Conservation (phyloP, 2,329 filamentous ascomycete species). For the Sordariomycetes sp. region DNA sequence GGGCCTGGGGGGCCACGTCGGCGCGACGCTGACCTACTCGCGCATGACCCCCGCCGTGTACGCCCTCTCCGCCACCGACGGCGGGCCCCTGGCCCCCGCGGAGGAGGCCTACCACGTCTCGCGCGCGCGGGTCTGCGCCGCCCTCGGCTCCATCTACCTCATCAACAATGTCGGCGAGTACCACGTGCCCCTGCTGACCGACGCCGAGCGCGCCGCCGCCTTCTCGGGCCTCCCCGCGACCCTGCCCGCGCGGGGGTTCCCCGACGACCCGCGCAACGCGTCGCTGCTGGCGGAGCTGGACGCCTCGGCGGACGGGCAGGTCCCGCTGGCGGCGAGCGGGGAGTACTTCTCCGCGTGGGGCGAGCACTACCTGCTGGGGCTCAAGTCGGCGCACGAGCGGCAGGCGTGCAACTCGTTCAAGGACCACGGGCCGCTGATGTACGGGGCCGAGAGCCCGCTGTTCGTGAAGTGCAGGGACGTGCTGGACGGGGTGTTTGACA, state of each 20-base stretch:
- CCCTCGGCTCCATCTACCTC: conserved; percentile 31
- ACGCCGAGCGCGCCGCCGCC: conserved; percentile 5
- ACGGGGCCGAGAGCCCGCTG: conserved; percentile 36
- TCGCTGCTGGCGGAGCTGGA: conserved; percentile 39
- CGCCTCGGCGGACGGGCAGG: conserved; percentile 34
- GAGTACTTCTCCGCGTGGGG: conserved; percentile 41
- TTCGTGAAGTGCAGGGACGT: conserved; percentile 38
- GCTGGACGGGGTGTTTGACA: conserved; percentile 38
- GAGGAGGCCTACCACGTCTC: conserved; percentile 41
- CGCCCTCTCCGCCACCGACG: neutral
- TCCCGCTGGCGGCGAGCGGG: conserved; percentile 32
- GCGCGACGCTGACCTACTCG: conserved; percentile 10
- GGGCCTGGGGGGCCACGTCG: neutral
- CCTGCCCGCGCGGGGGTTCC: conserved; percentile 20
- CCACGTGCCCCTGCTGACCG: neutral
- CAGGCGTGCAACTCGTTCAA: conserved; percentile 54
- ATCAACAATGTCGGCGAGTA: conserved; percentile 21
- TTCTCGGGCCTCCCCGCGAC: conserved; percentile 13
- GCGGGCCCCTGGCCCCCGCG: conserved; percentile 7
- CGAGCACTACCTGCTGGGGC: conserved; percentile 43
- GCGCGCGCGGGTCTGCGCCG: conserved; percentile 34
- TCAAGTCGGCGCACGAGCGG: conserved; percentile 42
- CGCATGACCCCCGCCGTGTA: neutral
- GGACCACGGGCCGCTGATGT: conserved; percentile 45
- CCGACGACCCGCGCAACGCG: conserved; percentile 25